These are phyloP conservation scores for Trichosporon asahii DNA, from an alignment of 1,284 basidiomycete species.

Conservation along the genomic window DNA sequence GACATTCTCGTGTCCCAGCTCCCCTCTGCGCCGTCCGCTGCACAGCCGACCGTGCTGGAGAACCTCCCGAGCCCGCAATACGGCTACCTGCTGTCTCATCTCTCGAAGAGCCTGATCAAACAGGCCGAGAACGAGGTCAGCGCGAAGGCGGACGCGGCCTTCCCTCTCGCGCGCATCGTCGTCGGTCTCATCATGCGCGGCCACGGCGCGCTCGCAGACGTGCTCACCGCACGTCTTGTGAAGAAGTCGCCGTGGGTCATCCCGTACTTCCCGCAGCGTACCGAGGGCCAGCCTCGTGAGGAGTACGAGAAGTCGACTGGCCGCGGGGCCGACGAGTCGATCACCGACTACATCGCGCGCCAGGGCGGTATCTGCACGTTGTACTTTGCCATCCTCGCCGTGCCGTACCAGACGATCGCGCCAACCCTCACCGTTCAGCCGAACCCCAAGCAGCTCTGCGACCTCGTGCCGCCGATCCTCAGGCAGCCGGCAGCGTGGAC, in stretches of 20 bases:
- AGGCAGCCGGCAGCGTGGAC: conserved; percentile 63
- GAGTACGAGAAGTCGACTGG: conserved; percentile 68
- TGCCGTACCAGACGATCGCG: conserved; percentile 45
- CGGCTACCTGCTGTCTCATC: conserved; percentile 74
- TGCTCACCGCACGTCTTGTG: conserved; percentile 80
- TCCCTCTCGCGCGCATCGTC: conserved; percentile 75
- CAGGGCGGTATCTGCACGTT: conserved; percentile 79
- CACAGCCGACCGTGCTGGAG: conserved; percentile 50
- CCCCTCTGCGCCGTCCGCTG: conserved; percentile 47
- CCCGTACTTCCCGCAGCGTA: conserved; percentile 48
- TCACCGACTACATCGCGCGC: conserved; percentile 67
- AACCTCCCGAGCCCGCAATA: conserved; percentile 53
- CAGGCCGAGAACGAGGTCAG: conserved; percentile 94
- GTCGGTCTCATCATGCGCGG: conserved; percentile 62
- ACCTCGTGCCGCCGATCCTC: conserved; percentile 59
- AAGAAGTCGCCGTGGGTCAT: conserved; percentile 66
- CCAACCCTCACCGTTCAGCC: conserved; percentile 35
- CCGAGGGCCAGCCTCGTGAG: conserved; percentile 55
- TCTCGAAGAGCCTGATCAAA: conserved; percentile 80
- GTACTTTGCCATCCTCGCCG: conserved; percentile 74
- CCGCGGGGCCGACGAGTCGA: conserved; percentile 55
- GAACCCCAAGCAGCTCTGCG: conserved; percentile 49
- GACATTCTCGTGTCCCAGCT: conserved; percentile 54
- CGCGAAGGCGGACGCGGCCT: conserved; percentile 78
- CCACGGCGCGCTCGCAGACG: conserved; percentile 62